Conservation (phyloP, 2,329 filamentous ascomycete genomes). For the Cladosporium sp. region DNA sequence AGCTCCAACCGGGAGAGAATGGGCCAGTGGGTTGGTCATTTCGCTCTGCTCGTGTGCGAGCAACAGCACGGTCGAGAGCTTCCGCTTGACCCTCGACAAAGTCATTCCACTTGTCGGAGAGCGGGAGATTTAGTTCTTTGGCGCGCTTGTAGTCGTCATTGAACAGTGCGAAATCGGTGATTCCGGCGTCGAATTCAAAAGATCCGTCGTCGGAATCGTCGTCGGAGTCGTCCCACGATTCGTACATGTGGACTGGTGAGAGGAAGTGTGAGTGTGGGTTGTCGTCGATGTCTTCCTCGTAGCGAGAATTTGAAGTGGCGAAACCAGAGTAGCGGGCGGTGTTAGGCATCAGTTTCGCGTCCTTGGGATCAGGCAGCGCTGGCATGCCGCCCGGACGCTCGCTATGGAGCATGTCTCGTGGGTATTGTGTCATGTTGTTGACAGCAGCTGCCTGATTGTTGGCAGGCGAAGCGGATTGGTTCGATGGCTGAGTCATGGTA, state of each 20-base stretch:
- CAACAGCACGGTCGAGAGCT: conserved; percentile 29
- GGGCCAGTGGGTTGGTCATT: not conserved
- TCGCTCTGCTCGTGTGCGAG: conserved; percentile 6
- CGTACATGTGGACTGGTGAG: conserved; percentile 34
- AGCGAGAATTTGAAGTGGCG: conserved; percentile 20
- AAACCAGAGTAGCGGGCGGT: not conserved
- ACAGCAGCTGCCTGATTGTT: not conserved
- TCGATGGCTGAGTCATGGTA: not conserved
- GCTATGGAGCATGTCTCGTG: not conserved
- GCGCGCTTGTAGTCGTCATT: conserved; percentile 30
- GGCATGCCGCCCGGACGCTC: conserved; percentile 5
- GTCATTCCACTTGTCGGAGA: conserved; percentile 30
- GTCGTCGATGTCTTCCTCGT: conserved; percentile 32
- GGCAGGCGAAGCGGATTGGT: not conserved
- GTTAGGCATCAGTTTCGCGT: conserved; percentile 3
- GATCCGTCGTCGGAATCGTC: conserved; percentile 27
- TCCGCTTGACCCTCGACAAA: conserved; percentile 29
- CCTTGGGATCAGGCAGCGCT: conserved; percentile 2
- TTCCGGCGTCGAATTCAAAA: conserved; percentile 34
- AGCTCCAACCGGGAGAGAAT: not conserved
- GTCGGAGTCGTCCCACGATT: conserved; percentile 32
- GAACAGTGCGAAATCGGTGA: conserved; percentile 38
- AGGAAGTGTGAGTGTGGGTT: conserved; percentile 35
- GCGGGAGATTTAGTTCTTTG: conserved; percentile 25
- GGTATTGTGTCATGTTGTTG: conserved; percentile 1